Conservation (phyloP, 1,284 basidiomycete genomes). For the Boletellus deceptivus region DNA sequence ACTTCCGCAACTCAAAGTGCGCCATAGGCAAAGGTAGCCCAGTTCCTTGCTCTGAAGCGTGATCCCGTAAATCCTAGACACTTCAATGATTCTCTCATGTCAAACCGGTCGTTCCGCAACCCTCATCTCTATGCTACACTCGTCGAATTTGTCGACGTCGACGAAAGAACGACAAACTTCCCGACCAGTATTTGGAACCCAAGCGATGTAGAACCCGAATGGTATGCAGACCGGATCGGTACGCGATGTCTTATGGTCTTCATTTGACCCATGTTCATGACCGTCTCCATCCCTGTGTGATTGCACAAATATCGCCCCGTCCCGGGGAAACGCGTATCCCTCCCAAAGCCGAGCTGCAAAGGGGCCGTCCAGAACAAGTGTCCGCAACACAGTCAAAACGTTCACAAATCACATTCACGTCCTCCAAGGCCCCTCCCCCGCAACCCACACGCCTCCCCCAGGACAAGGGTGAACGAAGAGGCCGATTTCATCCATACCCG, state of each 20-base stretch:
- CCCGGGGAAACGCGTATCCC: conserved; percentile 25
- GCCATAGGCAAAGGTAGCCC: conserved; percentile 70
- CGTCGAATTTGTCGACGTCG: conserved; percentile 87
- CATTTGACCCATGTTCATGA: conserved; percentile 26
- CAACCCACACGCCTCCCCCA: conserved; percentile 12
- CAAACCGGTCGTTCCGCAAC: conserved; percentile 88
- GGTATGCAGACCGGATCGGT: conserved; percentile 73
- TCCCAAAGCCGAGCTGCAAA: conserved; percentile 44
- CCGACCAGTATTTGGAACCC: conserved; percentile 70
- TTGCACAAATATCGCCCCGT: not conserved
- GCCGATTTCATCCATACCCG: conserved; percentile 29
- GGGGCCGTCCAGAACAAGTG: conserved; percentile 39
- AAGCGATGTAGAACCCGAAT: conserved; percentile 55
- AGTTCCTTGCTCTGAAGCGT: conserved; percentile 72
- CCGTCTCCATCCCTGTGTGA: conserved; percentile 4
- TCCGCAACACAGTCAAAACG: conserved; percentile 32
- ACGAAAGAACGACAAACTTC: conserved; percentile 83
- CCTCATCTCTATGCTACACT: conserved; percentile 92
- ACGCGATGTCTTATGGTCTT: conserved; percentile 23
- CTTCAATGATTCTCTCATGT: conserved; percentile 92
- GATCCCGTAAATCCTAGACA: conserved; percentile 69
- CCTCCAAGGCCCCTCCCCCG: conserved; percentile 18
- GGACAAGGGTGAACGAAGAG: conserved; percentile 19
- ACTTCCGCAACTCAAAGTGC: not conserved
- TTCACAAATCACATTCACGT: conserved; percentile 35